Base-by-base conservation (phyloP, 1,284 basidiomycete species). In the Heterobasidion annosum region DNA sequence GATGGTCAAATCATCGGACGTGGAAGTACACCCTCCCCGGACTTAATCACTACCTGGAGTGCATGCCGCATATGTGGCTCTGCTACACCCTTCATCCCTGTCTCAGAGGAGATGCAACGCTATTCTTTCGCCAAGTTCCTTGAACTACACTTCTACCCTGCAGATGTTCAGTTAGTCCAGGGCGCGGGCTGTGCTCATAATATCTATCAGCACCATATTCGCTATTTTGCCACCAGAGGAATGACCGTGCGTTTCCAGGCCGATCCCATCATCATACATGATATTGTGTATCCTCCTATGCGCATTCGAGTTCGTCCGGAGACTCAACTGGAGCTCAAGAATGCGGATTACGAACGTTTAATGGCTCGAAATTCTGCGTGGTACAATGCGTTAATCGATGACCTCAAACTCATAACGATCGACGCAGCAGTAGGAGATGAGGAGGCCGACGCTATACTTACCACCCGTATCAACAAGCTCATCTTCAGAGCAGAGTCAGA, bases 111-210 rank as follows among this genome's bases (percentile, higher is more conserved):
- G 66, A 93, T 95, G 71, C 92, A 93, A 69, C 76, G 92, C 64
- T 91, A 95, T 69, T 87, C 93, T n/a, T 93, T 94, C 65, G 90
- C 90, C 43, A 95, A 95, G 66, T 97, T 93, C 65, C 77, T 97
- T 48, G 93, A 97, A 65, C 78, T 95, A 33, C 88, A 93, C 64
- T 95, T 95, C 68, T 95, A 96, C 68, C 91, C 92, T 13, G 87
- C 85, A 46, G 83, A 91, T 62, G 86, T 91, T 60, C 82, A 84
- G 63, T 75, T 90, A 32, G 85, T 90, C n/a, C 84, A 85, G 61
- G 88, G 87, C 47, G 85, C 88, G 57, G 84, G 86, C 2, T 99
- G 97, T 67, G 78, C 86, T 53, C 97, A 99, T 70, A 97, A 99
- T 65, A 91, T 95, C 54, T 97, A 94, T 67, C 82, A 88, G 57